These are phyloP conservation scores for Moricandia arvensis DNA, from an alignment of 345 rosid species.

Conservation along the genomic window DNA sequence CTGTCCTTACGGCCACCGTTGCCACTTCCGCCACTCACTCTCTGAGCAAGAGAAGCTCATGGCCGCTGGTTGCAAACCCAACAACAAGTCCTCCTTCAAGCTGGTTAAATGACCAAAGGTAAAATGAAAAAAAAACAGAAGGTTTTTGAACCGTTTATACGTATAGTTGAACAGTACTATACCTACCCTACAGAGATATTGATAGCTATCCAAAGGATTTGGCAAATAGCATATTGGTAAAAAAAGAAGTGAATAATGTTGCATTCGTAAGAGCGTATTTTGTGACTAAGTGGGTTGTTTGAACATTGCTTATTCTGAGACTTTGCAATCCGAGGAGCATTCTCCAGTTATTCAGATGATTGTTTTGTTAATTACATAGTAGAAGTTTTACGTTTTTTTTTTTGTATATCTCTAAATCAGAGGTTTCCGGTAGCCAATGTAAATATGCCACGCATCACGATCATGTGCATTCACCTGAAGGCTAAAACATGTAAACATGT, in stretches of 20 bases:
- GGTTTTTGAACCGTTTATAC: slow-evolving; percentile 1
- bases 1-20: slow-evolving; percentile 94
- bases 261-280: background rate
- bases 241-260: slow-evolving; percentile 30
- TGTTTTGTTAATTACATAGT: slow-evolving; percentile 19
- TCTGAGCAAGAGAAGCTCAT: slow-evolving; percentile 62
- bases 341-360: background rate
- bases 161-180: background rate
- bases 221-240: slow-evolving; percentile 15
- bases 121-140: background rate
- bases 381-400: background rate
- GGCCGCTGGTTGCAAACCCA: slow-evolving; percentile 32
- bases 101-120: slow-evolving; percentile 18
- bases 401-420: background rate
- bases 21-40: slow-evolving; percentile 92
- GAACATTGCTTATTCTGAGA: slow-evolving; percentile 15
- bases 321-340: background rate
- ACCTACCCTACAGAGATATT: background rate
- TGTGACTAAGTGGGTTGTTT: slow-evolving; percentile 3
- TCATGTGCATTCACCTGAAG: background rate
- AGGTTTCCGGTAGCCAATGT: background rate
- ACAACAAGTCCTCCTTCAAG: slow-evolving; percentile 21
- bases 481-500: background rate
- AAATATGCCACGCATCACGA: background rate
- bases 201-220: slow-evolving; percentile 4